A percentile compares a stretch with the other conserved stretches of the same genome.
Evolutionary conservation across 2,329 filamentous ascomycete genomes (phyloP).

Genomic region (Pestalotiopsis sp.): DNA sequence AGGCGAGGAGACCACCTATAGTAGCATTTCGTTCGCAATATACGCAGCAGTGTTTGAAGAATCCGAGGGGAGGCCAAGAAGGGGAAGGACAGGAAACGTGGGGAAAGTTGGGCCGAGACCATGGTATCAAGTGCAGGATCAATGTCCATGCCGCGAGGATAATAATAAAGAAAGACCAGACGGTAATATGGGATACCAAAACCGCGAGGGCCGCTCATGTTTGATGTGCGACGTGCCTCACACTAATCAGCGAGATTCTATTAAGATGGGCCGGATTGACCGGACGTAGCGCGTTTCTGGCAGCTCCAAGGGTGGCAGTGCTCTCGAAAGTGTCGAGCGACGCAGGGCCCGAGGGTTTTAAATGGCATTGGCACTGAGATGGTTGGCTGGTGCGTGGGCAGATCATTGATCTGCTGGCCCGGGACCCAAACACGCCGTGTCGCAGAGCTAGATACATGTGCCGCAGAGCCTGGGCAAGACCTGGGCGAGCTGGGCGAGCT

Average conservation of each 20-base stretch:
- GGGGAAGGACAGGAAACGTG: neutral
- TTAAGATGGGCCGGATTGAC: slow-evolving; percentile 16
- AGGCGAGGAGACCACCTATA: too few species aligned
- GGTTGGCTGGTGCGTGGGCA: slow-evolving; percentile 2
- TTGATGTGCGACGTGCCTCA: slow-evolving; percentile 6
- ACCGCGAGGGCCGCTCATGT: slow-evolving; percentile 3
- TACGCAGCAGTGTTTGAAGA: neutral
- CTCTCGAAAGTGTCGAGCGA: slow-evolving; percentile 2
- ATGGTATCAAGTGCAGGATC: neutral
- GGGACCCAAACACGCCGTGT: slow-evolving; percentile 22
- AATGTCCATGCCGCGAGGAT: neutral
- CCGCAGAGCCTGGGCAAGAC: neutral
- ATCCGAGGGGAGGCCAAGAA: neutral
- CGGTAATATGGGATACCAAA: neutral
- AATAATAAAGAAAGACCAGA: neutral
- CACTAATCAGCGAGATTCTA: slow-evolving; percentile 5
- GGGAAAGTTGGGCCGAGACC: neutral
- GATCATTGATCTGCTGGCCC: slow-evolving; percentile 16
- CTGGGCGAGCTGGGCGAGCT: neutral
- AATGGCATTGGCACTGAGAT: neutral
- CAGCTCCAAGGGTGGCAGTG: slow-evolving; percentile 11
- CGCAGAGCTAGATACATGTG: slow-evolving; percentile 16
- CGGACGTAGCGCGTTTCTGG: slow-evolving; percentile 14
- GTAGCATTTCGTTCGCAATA: neutral
- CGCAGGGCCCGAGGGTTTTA: neutral